Evolutionary conservation across 345 rosid genomes (phyloP), one percentile per base, ranked within the genome.

Genomic region (Brassica juncea): DNA sequence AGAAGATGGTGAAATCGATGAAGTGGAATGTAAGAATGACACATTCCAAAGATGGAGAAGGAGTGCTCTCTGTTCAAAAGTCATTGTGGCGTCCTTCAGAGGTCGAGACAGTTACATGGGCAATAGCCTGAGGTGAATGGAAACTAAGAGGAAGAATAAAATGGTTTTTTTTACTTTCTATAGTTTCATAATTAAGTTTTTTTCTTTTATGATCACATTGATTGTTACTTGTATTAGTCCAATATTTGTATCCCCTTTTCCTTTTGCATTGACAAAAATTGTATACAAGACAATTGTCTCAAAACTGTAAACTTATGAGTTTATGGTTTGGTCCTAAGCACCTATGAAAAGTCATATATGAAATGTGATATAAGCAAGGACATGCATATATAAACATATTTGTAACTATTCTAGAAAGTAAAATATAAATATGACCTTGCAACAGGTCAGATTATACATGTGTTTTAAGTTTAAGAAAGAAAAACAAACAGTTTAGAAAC

Each of bases 51-150:
- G 92, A 85, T 69, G 85, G 81, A 1, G 91, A 85, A 71, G 94
- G 96, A 14, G 59, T 94, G 79, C 87, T 92, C 72, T 89, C 86
- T 32, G 87, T 87, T 76, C 86, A 84, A 72, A 94, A 92, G 78
- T 85, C 87, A 75, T 72, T 32, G 74, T 92, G 97, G 98, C 94
- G 94, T 69, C 97, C 98, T 28, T 77, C 80, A 3, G 89, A 86
- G 68, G 42, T 72, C 0, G 89, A 88, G 82, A 70, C 87, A 25
- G 79, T 94, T 58, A 63, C 64, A 10, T 84, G 87, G 0, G 96
- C 98, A 70, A 88, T 89, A 58, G 78, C 79, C 52, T 90, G 74
- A 83, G 66, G 54, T 21, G 3, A 72, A 77, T 8, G 34, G 28
- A 19, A 66, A 44, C 21, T 2, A 52, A 52, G 14, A n/a, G n/a